Percentiles rank a stretch among this genome's conserved stretches.
Conservation (phyloP, 495 filamentous ascomycete genomes). For the Pyrenula aspistea region DNA sequence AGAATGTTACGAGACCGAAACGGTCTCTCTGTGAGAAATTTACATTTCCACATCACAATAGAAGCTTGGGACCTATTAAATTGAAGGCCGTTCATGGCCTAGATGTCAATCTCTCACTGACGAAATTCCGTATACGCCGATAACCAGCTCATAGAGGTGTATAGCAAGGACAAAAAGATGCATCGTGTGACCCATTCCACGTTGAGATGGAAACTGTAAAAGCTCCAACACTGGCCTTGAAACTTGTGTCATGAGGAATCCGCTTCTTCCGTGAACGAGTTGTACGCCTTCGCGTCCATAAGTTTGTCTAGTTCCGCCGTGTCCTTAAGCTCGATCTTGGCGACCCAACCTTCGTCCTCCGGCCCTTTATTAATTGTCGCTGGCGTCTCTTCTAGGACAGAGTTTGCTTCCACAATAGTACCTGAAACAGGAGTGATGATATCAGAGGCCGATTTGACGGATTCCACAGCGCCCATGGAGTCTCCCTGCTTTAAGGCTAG, state of each 20-base stretch:
- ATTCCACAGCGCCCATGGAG: constrained; percentile 87
- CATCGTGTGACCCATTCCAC: background rate
- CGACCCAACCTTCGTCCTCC: constrained; percentile 85
- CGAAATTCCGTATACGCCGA: too few relatives aligned
- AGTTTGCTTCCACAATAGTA: constrained; percentile 60
- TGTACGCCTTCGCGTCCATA: constrained; percentile 65
- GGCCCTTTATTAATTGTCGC: constrained; percentile 74
- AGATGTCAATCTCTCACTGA: too few relatives aligned
- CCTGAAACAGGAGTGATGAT: constrained; percentile 81
- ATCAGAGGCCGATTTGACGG: constrained; percentile 93
- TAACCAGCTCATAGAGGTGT: too few relatives aligned
- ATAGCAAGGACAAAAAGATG: too few relatives aligned
- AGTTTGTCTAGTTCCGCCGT: constrained; percentile 57
- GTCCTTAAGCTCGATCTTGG: constrained; percentile 66
- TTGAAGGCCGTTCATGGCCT: too few relatives aligned
- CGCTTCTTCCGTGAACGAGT: constrained; percentile 49
- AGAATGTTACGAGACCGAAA: too few relatives aligned
- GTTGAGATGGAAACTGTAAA: background rate
- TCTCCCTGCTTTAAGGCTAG: constrained; percentile 57
- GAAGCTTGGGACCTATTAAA: too few relatives aligned
- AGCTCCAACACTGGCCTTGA: background rate
- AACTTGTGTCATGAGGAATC: constrained; percentile 3
- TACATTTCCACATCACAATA: too few relatives aligned
- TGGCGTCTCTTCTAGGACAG: constrained; percentile 67
- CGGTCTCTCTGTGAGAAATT: too few relatives aligned